Conservation (phyloP, 495 filamentous ascomycete species). For the Acidomyces sp. region DNA sequence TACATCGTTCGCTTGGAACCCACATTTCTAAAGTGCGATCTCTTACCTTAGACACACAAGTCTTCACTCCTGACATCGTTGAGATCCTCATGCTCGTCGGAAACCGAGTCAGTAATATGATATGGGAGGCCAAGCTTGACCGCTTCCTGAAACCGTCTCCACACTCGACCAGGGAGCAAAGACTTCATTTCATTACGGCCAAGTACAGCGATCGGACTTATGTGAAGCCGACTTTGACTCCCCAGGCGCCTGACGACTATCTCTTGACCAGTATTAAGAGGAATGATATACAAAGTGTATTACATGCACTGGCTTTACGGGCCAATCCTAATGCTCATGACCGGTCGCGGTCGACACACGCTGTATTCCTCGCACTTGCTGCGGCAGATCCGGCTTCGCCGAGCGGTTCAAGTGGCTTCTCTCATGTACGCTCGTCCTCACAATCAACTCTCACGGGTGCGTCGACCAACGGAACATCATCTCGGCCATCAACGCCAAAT, state of each 20-base stretch:
- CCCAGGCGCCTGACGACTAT: conserved; percentile 74
- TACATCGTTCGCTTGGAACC: conserved; percentile 90
- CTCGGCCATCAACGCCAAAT: conserved; percentile 16
- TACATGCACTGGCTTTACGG: conserved; percentile 77
- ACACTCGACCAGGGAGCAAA: conserved; percentile 71
- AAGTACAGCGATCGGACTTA: conserved; percentile 83
- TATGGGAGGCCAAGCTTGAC: conserved; percentile 85
- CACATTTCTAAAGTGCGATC: conserved; percentile 97
- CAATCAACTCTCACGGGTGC: conserved; percentile 18
- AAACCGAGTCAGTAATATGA: conserved; percentile 88
- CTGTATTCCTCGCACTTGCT: conserved; percentile 82
- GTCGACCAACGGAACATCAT: background rate
- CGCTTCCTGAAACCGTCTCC: conserved; percentile 54
- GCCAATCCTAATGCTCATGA: conserved; percentile 82
- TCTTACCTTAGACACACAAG: conserved; percentile 84
- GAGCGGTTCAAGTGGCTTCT: conserved; percentile 32
- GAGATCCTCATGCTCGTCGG: conserved; percentile 88
- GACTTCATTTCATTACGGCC: conserved; percentile 80
- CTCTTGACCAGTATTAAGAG: conserved; percentile 88
- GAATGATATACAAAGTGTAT: conserved; percentile 81
- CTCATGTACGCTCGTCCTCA: conserved; percentile 26
- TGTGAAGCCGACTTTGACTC: conserved; percentile 62
- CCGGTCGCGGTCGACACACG: conserved; percentile 75
- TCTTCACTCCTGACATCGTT: conserved; percentile 89
- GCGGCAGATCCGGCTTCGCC: conserved; percentile 81